These are phyloP conservation scores for Parathielavia hyrcaniae DNA, from an alignment of 495 filamentous ascomycete genomes.

Conservation along the genomic window DNA sequence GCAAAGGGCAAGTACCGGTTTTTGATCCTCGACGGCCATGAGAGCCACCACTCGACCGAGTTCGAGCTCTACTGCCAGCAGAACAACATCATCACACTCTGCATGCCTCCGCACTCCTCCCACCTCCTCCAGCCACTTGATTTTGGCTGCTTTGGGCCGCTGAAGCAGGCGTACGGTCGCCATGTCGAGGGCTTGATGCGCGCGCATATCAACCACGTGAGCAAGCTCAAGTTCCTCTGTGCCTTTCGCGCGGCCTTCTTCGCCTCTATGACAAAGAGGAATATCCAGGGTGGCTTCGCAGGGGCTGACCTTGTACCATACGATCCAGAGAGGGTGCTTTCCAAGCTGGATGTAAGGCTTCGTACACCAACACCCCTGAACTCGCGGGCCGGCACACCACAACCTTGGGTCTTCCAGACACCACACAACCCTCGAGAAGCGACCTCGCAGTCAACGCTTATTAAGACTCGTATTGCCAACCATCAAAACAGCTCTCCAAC, in stretches of 20 bases:
- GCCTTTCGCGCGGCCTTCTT: no score
- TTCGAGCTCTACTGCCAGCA: conserved; percentile 26
- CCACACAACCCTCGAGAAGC: conserved; percentile 17
- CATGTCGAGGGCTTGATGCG: no score
- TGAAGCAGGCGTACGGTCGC: background rate
- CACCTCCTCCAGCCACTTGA: conserved; percentile 12
- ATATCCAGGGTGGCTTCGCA: no score
- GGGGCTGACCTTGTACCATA: conserved; percentile 13
- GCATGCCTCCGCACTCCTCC: no score
- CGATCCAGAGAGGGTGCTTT: conserved; percentile 16
- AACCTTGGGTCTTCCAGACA: conserved; percentile 15
- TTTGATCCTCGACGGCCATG: conserved; percentile 26
- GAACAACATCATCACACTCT: conserved; percentile 22
- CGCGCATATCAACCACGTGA: no score
- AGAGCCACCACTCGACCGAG: conserved; percentile 16
- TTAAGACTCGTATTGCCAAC: conserved; percentile 1
- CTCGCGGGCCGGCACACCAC: conserved; percentile 1
- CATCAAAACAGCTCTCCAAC: no score
- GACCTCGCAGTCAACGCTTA: conserved; percentile 14
- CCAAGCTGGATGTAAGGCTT: conserved; percentile 6
- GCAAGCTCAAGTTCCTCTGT: no score
- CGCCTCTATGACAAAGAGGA: no score
- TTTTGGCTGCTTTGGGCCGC: background rate
- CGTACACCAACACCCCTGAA: background rate
- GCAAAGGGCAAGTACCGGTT: no score